Base-by-base conservation (phyloP, 148 eudicot species). In the Fallopia convolvulus region DNA sequence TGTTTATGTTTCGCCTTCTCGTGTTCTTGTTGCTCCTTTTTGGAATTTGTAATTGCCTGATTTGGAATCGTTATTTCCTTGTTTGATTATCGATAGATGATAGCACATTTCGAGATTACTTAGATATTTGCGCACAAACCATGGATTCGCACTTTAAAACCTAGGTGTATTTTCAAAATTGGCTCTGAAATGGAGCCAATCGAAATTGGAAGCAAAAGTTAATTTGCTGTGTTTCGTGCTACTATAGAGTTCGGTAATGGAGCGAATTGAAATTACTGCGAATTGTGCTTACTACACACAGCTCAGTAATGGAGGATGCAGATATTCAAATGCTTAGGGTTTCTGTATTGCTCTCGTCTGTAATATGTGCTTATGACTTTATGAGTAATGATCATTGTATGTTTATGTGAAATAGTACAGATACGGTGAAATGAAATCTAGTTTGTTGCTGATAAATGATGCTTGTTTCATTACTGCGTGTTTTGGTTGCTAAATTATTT, bases 161-260 rank as follows among this genome's bases (percentile, higher is more conserved):
- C 33, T 1, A 82, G 99, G 91, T 40, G 91, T 92, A n/a, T 89
- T 89, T 84, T 91, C 97, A 36, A 94, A 68, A 91, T 87, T 74
- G 92, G 90, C 23, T 94, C 94, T 79, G 90, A 91, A 83, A 95
- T 95, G 99, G 97, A 95, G 80, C 99, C 99, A 13, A 78, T 92
- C 81, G 99, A 90, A 20, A 81, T 86, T 68, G 97, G 94, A 74
- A 84, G 70, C 21, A 91, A 83, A 32, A 80, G 81, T 52, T 88
- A 92, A 52, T 17, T 8, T 60, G 2, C 12, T 10, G 32, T 33
- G 30, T 7, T 20, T 60, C 21, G 33, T 60, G 66, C 13, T 21
- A 60, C 30, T 21, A 21, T 60, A 5, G 13, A 60, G 33, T 21
- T 60, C 18, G 32, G 33, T 23, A 23, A 58, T 60, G 66, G 4